phyloP scores from a whole-genome alignment of 78 protist genomes.

The Blattamonas nauphoetae region DNA sequence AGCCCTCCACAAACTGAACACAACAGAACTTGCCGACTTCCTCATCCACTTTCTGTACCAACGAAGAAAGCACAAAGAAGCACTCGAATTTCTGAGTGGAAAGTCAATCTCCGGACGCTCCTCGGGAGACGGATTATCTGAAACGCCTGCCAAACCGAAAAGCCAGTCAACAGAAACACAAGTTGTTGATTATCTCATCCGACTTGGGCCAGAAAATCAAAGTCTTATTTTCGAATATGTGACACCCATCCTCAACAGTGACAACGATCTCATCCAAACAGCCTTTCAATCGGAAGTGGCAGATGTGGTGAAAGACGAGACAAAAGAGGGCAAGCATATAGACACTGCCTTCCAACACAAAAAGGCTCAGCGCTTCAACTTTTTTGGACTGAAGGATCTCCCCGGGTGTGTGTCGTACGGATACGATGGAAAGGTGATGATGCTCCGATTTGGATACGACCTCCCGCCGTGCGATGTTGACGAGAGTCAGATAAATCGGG shows the following conservation, averaged over 20 bases:
- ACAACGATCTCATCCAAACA: background rate
- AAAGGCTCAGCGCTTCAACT: background rate
- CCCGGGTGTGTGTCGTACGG: background rate
- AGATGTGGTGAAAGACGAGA: background rate
- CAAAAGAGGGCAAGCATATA: background rate
- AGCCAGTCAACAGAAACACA: no score
- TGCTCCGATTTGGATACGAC: background rate
- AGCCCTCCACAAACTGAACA: background rate
- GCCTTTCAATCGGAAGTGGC: background rate
- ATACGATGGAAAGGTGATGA: background rate
- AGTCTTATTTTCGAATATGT: background rate
- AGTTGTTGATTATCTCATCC: background rate
- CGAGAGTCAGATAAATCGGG: no score
- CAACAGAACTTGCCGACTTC: background rate
- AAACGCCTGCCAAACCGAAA: no score
- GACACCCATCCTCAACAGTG: background rate
- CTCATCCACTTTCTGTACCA: background rate
- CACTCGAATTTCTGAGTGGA: no score
- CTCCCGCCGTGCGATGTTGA: background rate
- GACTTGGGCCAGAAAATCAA: background rate
- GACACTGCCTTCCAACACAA: background rate
- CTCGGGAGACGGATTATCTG: no score
- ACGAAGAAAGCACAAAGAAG: background rate
- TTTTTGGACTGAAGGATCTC: background rate
- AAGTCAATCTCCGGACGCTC: no score